Evolutionary conservation across 495 filamentous ascomycete genomes (phyloP).

Genomic region (Margaritispora aquatica): DNA sequence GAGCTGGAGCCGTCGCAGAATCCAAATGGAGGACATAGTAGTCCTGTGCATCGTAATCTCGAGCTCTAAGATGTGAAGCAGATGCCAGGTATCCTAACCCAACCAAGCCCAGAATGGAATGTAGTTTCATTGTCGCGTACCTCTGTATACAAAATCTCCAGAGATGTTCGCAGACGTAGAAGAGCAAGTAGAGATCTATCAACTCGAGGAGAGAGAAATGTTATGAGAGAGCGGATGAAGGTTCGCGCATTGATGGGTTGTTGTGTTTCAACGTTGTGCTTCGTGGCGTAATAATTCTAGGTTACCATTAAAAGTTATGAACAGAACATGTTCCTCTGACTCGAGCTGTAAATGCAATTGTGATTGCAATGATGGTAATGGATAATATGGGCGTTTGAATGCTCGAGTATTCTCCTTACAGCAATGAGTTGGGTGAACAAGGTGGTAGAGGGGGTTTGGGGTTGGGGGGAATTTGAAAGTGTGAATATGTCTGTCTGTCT

Average conservation of each 20-base stretch:
- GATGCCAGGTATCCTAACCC: conserved; percentile 35
- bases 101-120: conserved; percentile 28
- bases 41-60: conserved; percentile 45
- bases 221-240: neutral
- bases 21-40: conserved; percentile 68
- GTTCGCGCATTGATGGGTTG: conserved; percentile 15
- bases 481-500: no score
- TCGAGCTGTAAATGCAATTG: no score
- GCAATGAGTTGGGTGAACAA: no score
- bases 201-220: neutral
- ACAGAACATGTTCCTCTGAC: neutral
- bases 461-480: no score
- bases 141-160: neutral
- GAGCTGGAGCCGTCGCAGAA: conserved; percentile 45
- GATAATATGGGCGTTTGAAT: no score
- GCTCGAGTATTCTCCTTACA: no score
- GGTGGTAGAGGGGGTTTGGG: neutral
- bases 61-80: conserved; percentile 37
- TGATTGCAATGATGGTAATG: neutral
- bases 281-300: neutral
- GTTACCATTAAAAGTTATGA: neutral
- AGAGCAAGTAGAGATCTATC: neutral
- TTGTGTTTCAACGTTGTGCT: conserved; percentile 5
- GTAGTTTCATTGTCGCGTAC: conserved; percentile 17
- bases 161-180: neutral